These are phyloP conservation scores for Penicillium sp. DNA, from an alignment of 2,329 filamentous ascomycete genomes.

Conservation along the genomic window DNA sequence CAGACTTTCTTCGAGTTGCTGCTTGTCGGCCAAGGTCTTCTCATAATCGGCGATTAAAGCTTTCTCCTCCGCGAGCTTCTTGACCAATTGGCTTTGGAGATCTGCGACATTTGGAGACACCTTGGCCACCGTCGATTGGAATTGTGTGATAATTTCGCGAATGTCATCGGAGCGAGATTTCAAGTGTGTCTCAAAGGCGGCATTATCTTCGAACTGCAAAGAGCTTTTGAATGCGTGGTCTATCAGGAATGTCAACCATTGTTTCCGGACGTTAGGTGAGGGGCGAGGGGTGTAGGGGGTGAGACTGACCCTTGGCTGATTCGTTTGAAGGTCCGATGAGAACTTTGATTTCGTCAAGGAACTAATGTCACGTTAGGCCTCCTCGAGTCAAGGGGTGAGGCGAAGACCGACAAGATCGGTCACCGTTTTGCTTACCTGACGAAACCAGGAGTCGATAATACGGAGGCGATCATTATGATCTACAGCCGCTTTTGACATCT, in stretches of 20 bases:
- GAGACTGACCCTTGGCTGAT: slow-evolving; percentile 30
- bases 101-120: slow-evolving; percentile 68
- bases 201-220: slow-evolving; percentile 56
- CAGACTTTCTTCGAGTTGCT: slow-evolving; percentile 80
- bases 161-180: slow-evolving; percentile 74
- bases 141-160: slow-evolving; percentile 67
- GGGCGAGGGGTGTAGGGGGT: background rate
- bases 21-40: slow-evolving; percentile 73
- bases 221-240: slow-evolving; percentile 51
- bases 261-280: slow-evolving; percentile 2
- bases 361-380: slow-evolving; percentile 28
- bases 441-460: slow-evolving; percentile 89
- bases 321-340: slow-evolving; percentile 34
- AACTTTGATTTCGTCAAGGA: slow-evolving; percentile 51
- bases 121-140: slow-evolving; percentile 56
- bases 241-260: slow-evolving; percentile 10
- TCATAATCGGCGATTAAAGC: slow-evolving; percentile 75
- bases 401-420: background rate
- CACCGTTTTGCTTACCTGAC: slow-evolving; percentile 66
- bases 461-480: slow-evolving; percentile 93
- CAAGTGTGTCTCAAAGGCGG: slow-evolving; percentile 75
- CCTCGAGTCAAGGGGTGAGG: background rate
- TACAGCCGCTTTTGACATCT: slow-evolving; percentile 73
- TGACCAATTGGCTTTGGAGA: slow-evolving; percentile 73
- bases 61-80: slow-evolving; percentile 79